These are phyloP conservation scores for Mycena latifolia DNA, from an alignment of 768 basidiomycete genomes.

Conservation along the genomic window DNA sequence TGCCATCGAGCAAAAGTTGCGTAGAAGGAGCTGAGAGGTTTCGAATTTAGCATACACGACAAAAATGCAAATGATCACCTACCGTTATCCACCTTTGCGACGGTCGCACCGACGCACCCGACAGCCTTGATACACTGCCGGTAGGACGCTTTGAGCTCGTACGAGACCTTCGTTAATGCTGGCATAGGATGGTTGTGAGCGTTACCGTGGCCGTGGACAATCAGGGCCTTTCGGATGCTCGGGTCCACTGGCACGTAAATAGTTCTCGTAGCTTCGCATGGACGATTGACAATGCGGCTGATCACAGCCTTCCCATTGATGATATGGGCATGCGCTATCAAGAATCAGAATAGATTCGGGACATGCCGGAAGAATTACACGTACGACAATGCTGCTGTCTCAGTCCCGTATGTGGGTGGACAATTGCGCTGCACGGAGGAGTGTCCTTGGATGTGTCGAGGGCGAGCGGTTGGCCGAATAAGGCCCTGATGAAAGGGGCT, in stretches of 20 bases:
- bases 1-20: background rate
- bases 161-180: conserved; percentile 8
- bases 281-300: background rate
- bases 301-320: background rate
- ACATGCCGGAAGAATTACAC: no score
- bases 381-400: background rate
- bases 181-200: conserved; percentile 13
- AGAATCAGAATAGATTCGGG: no score
- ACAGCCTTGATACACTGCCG: background rate
- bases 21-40: conserved; percentile 26
- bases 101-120: conserved; percentile 35
- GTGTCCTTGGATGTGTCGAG: conserved; percentile 12
- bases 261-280: background rate
- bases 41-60: no score
- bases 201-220: background rate
- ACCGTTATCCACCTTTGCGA: conserved; percentile 22
- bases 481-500: background rate
- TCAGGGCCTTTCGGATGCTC: conserved; percentile 1
- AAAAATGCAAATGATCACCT: background rate
- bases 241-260: conserved; percentile 17
- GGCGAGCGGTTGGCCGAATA: background rate
- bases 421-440: background rate
- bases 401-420: background rate
- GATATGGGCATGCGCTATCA: conserved; percentile 16
- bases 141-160: conserved; percentile 1